These are phyloP conservation scores for Solanum chmielewskii DNA, from an alignment of 257 asterid genomes.

Conservation along the genomic window DNA sequence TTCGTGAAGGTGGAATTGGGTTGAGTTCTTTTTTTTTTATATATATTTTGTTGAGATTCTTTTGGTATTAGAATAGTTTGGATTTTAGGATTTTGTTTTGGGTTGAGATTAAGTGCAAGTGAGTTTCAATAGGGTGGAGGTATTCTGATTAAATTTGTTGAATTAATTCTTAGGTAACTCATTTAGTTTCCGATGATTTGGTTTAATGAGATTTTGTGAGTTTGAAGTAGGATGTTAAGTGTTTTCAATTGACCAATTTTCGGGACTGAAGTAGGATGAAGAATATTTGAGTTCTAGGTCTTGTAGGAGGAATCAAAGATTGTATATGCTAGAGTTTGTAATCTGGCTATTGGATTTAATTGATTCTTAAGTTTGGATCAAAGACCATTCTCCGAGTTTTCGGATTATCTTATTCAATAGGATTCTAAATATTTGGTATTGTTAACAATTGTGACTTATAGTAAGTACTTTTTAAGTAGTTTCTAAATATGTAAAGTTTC, in stretches of 20 bases:
- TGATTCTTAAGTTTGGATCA: background rate
- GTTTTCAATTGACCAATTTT: background rate
- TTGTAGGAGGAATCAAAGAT: background rate
- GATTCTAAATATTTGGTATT: background rate
- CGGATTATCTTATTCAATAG: background rate
- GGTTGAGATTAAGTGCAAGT: background rate
- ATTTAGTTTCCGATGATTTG: background rate
- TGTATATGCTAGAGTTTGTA: background rate
- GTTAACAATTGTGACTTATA: background rate
- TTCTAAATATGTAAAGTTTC: background rate
- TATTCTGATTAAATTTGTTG: background rate
- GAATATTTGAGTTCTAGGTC: background rate
- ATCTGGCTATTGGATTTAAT: background rate
- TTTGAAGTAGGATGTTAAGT: background rate
- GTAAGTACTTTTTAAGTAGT: background rate
- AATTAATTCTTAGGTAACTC: background rate
- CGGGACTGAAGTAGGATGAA: background rate
- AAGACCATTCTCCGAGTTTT: background rate
- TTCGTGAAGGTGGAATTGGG: background rate
- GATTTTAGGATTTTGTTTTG: background rate
- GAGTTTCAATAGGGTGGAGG: background rate
- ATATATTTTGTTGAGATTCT: background rate
- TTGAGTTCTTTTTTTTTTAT: too few species aligned
- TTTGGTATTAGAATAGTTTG: background rate
- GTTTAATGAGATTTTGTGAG: background rate